Evolutionary conservation across 345 rosid genomes (phyloP).

Genomic region (Linum trigynum): DNA sequence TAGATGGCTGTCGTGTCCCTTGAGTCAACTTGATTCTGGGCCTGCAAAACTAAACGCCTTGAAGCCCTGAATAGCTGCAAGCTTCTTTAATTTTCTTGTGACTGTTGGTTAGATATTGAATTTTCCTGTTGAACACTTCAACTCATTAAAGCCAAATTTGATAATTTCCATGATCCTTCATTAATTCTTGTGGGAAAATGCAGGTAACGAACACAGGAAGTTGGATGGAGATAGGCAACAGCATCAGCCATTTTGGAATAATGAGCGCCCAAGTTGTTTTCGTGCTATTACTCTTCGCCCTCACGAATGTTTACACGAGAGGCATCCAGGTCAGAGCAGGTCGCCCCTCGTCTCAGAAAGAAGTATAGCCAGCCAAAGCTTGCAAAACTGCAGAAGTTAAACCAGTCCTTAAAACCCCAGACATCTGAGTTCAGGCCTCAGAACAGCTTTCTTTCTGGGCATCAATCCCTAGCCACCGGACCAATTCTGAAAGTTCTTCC

Average conservation of each 20-base stretch:
- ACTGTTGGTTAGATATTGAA: too few species aligned
- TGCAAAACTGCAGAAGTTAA: background rate
- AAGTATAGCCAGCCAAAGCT: slow-evolving; percentile 23
- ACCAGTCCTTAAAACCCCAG: background rate
- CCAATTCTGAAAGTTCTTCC: too few species aligned
- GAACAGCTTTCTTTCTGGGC: too few species aligned
- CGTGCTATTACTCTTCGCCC: slow-evolving; percentile 77
- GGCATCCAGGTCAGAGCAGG: slow-evolving; percentile 45
- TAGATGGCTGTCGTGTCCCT: background rate
- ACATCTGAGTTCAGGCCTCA: too few species aligned
- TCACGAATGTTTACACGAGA: slow-evolving; percentile 72
- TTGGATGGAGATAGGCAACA: slow-evolving; percentile 98
- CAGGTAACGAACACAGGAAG: slow-evolving; percentile 90
- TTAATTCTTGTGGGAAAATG: background rate
- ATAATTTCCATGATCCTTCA: background rate
- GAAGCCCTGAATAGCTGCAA: too few species aligned
- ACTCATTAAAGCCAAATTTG: background rate
- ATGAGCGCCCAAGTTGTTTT: slow-evolving; percentile 96
- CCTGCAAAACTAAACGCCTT: background rate
- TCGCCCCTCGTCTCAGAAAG: slow-evolving; percentile 40
- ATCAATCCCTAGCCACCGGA: too few species aligned
- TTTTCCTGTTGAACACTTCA: background rate
- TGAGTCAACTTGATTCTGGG: background rate
- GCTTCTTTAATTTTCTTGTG: too few species aligned
- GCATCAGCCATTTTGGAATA: slow-evolving; percentile 92